Evolutionary conservation across 441 rosid species (phyloP), one percentile per base, ranked within the genome.

Genomic region (Melastoma candidum): DNA sequence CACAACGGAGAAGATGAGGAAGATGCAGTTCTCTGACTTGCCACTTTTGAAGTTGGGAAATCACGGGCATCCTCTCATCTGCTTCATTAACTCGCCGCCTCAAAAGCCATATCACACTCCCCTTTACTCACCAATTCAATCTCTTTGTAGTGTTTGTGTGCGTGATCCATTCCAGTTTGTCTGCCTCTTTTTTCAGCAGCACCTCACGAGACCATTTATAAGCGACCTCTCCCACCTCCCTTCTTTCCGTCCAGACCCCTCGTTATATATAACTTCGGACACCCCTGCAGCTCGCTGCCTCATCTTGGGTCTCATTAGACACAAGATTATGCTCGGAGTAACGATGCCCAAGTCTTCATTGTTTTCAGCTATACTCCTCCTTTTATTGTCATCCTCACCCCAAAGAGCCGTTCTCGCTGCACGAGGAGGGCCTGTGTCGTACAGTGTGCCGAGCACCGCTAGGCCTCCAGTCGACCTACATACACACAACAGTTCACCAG

Each of bases 181-280:
- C 36, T 29, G 36, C 3, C 36, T 29, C 55, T 51, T 51, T 51
- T 61, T 51, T 61, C 53, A 63, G 64, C 74, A 47, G 63, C 66
- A 56, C 53, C 49, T 77, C 94, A 84, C 94, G 84, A 79, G 88
- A 70, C 74, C 67, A 82, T 84, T 84, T 76, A 84, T 29, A 72
- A 58, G 49, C 64, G 58, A 54, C 44, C 50, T 45, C 17, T 6
- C 11, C 29, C 51, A 29, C 24, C 44, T 60, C 47, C 8, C 11
- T 27, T 32, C 44, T 11, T 11, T 27, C 1, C 2, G 6, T 46
- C 5, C 51, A n/a, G 51, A 17, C 29, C 29, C 43, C 47, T 51
- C 39, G 46, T 48, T 27, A 8, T 13, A 51, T 25, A 29, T 51
- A 4, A 54, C 47, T 32, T 57, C 13, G 11, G 11, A 13, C 25